Evolutionary conservation across 225 moss, liverwort and hornwort genomes (phyloP).

Genomic region (Climacium dendroides): DNA sequence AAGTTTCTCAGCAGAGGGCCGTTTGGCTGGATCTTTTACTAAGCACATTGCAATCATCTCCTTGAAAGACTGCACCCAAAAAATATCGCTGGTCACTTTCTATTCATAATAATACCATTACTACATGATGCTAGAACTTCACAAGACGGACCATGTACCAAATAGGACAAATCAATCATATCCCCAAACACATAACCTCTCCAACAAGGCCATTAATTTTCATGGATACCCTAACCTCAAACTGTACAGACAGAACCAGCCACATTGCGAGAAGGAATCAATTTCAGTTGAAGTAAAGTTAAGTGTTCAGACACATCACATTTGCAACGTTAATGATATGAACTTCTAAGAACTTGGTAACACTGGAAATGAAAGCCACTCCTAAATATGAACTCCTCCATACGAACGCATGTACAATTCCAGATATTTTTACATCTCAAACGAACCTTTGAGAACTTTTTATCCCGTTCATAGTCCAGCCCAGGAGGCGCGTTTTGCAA

Average conservation of each 20-base stretch:
- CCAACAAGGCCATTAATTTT: background rate
- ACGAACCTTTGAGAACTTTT: conserved; percentile 82
- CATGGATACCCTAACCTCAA: background rate
- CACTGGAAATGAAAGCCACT: background rate
- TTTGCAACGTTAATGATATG: background rate
- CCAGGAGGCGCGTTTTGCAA: conserved; percentile 98
- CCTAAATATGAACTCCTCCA: background rate
- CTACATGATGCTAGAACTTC: background rate
- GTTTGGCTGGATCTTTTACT: conserved; percentile 87
- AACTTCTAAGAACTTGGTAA: background rate
- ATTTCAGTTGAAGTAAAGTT: background rate
- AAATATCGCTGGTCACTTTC: background rate
- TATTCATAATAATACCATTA: background rate
- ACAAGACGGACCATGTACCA: background rate
- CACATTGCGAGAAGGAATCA: background rate
- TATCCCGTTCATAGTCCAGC: conserved; percentile 89
- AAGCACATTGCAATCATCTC: conserved; percentile 99
- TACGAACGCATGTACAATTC: background rate
- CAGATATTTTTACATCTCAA: background rate
- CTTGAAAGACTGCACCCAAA: conserved; percentile 63
- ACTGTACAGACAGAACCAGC: background rate
- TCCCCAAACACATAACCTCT: background rate
- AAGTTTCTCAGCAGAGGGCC: conserved; percentile 90
- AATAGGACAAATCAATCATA: background rate
- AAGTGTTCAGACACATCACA: background rate